A percentile compares a stretch with the other conserved stretches of the same genome.
Evolutionary conservation across 768 basidiomycete genomes (phyloP).

Genomic region (Mycena venus): DNA sequence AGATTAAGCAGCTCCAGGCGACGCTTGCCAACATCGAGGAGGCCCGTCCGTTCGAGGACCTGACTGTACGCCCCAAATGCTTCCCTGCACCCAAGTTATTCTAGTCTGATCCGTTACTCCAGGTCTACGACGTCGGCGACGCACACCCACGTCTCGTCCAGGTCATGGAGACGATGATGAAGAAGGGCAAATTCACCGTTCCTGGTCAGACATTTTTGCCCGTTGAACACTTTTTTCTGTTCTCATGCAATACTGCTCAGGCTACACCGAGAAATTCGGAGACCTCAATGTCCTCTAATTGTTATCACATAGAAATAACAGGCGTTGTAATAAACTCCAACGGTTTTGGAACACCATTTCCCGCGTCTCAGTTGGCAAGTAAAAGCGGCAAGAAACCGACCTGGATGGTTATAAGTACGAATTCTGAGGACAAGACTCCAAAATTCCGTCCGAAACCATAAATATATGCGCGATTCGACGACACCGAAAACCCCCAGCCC

Average conservation of each 20-base stretch:
- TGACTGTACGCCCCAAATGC: conserved; percentile 75
- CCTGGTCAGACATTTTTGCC: conserved; percentile 70
- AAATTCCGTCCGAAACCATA: conserved; percentile 5
- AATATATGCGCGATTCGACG: conserved; percentile 24
- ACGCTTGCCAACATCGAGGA: conserved; percentile 98
- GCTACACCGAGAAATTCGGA: conserved; percentile 97
- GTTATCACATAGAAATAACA: conserved; percentile 30
- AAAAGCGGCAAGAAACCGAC: too few relatives aligned
- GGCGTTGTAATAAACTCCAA: conserved; percentile 14
- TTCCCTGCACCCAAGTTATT: not conserved
- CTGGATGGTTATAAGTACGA: too few relatives aligned
- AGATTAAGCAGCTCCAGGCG: conserved; percentile 90
- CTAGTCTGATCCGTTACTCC: conserved; percentile 3
- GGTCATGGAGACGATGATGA: conserved; percentile 93
- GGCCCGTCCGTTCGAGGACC: conserved; percentile 96
- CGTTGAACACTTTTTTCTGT: not conserved
- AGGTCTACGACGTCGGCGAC: conserved; percentile 91
- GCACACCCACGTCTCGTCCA: conserved; percentile 94
- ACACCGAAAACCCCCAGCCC: not conserved
- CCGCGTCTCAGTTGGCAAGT: too few relatives aligned
- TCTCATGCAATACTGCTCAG: conserved; percentile 48
- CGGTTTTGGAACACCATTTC: too few relatives aligned
- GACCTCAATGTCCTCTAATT: conserved; percentile 92
- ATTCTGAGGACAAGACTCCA: too few relatives aligned
- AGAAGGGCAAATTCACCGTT: conserved; percentile 99